phyloP scores from a whole-genome alignment of 1,284 basidiomycete species.

The Malassezia japonica region DNA sequence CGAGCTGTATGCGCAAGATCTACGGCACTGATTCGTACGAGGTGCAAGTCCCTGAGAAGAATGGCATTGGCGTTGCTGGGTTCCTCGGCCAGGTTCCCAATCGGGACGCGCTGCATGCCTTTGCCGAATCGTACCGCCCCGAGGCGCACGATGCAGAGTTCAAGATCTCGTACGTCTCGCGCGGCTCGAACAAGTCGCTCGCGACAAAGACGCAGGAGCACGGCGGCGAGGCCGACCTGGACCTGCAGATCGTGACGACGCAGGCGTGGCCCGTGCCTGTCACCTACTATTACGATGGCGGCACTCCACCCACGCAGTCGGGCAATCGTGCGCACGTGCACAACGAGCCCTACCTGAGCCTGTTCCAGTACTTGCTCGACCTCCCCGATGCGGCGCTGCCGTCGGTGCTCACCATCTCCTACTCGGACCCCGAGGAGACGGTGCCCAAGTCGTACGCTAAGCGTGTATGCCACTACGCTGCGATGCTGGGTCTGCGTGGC shows the following conservation, averaged over 20 bases:
- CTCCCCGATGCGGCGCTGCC: conserved; percentile 54
- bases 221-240: conserved; percentile 59
- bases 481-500: conserved; percentile 56
- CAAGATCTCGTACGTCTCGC: not conserved
- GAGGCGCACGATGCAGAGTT: not conserved
- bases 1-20: conserved; percentile 2
- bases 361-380: conserved; percentile 56
- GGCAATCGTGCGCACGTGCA: too few relatives aligned
- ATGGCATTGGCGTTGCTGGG: conserved; percentile 24
- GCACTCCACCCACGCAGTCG: conserved; percentile 49
- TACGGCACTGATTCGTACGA: conserved; percentile 1
- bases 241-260: conserved; percentile 60
- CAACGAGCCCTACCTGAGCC: conserved; percentile 61
- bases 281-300: conserved; percentile 54
- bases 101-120: conserved; percentile 51
- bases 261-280: conserved; percentile 59
- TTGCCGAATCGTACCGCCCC: conserved; percentile 50
- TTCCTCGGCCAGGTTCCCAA: conserved; percentile 46
- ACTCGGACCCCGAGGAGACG: conserved; percentile 55
- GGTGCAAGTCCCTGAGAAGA: not conserved
- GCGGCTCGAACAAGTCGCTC: not conserved
- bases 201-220: conserved; percentile 55
- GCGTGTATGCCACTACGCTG: conserved; percentile 59
- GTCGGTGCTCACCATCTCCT: conserved; percentile 55
- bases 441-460: conserved; percentile 57